phyloP scores from a whole-genome alignment of 2,329 filamentous ascomycete species.

The Stachybotrys chartarum region DNA sequence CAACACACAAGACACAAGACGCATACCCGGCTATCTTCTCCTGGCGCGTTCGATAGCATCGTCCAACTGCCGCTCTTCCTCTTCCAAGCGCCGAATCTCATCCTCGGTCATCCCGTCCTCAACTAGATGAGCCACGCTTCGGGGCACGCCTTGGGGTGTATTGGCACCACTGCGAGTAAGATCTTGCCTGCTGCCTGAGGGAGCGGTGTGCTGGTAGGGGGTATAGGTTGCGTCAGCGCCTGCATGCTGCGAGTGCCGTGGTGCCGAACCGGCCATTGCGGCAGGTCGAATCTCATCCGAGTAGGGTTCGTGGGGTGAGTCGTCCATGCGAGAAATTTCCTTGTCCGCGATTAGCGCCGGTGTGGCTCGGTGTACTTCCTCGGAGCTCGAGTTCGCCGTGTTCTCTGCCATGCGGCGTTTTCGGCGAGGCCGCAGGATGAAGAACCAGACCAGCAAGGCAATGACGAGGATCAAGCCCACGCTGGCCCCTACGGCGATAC shows the following conservation, averaged over 20 bases:
- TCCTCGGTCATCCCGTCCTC: conserved; percentile 55
- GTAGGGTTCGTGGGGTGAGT: conserved; percentile 35
- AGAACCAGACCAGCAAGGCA: conserved; percentile 32
- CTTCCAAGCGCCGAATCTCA: conserved; percentile 47
- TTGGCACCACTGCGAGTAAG: conserved; percentile 11
- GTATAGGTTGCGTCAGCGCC: not conserved
- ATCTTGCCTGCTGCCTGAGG: conserved; percentile 9
- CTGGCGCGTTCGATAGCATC: conserved; percentile 44
- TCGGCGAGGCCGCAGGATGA: conserved; percentile 32
- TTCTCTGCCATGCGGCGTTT: conserved; percentile 8
- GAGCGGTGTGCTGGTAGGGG: conserved; percentile 4
- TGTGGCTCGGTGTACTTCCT: conserved; percentile 18
- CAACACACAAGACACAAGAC: not conserved
- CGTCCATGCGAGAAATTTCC: conserved; percentile 29
- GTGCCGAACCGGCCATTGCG: conserved; percentile 1
- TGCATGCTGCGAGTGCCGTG: not conserved
- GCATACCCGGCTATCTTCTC: conserved; percentile 11
- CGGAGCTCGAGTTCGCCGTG: conserved; percentile 12
- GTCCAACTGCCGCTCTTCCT: conserved; percentile 51
- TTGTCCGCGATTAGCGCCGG: conserved; percentile 38
- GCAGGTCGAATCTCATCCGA: conserved; percentile 30
- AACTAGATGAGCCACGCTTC: conserved; percentile 43
- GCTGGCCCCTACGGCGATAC: conserved; percentile 36
- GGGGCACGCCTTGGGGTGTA: conserved; percentile 22
- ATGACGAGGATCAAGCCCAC: conserved; percentile 31